These are phyloP conservation scores for Backusella luteola DNA, from an alignment of 192 early-diverging fungal genomes.

Conservation along the genomic window DNA sequence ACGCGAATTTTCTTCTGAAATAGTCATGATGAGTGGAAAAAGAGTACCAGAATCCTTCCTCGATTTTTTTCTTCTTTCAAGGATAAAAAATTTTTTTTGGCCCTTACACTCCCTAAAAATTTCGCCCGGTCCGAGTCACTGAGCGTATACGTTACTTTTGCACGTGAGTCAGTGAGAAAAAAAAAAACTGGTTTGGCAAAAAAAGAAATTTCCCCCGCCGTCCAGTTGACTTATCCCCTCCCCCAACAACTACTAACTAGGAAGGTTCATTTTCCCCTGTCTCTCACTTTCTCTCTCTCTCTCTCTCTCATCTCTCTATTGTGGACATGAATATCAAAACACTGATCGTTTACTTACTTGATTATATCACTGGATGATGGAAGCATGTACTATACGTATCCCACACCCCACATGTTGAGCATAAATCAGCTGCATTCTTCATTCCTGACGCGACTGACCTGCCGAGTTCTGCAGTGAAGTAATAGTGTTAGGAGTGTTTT, in stretches of 20 bases:
- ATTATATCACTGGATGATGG: not conserved
- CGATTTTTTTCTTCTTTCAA: not conserved
- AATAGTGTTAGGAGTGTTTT: not conserved
- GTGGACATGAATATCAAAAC: not conserved
- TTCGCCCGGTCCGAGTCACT: not conserved
- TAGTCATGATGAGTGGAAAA: constrained; percentile 1
- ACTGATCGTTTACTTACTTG: not conserved
- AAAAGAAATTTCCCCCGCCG: not conserved
- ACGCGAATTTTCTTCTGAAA: not conserved
- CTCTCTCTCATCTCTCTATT: not conserved
- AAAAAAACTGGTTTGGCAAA: not conserved
- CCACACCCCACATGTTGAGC: not conserved
- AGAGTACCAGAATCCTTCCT: not conserved
- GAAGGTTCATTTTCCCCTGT: not conserved
- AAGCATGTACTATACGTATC: not conserved
- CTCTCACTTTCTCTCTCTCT: too few species aligned
- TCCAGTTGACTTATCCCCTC: not conserved
- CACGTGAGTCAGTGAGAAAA: constrained; percentile 1
- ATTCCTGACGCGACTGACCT: not conserved
- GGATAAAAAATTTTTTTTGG: not conserved
- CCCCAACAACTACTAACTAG: not conserved
- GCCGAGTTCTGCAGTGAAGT: not conserved
- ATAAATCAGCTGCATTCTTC: constrained; percentile 3
- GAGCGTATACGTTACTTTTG: not conserved
- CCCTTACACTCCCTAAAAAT: not conserved